A percentile compares a stretch with the other conserved stretches of the same genome.
These are phyloP conservation scores for Aureobasidium sp. DNA, from an alignment of 2,329 filamentous ascomycete species.

Conservation along the genomic window DNA sequence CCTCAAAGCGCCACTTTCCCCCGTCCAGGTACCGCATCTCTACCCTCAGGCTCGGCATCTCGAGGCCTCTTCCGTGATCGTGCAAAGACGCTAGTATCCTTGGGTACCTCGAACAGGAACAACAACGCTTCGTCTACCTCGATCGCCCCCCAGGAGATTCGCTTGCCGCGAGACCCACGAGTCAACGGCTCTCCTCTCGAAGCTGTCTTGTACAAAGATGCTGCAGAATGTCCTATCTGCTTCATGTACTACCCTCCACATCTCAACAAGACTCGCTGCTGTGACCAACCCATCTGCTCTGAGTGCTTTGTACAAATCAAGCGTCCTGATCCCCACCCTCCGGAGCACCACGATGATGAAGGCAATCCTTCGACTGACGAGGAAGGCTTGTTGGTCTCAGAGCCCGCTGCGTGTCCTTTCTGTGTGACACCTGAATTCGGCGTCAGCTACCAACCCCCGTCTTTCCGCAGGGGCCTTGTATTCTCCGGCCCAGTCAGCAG, in stretches of 20 bases:
- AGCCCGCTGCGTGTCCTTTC: conserved; percentile 87
- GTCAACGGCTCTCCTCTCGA: conserved; percentile 93
- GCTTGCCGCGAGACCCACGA: conserved; percentile 71
- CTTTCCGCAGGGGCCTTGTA: conserved; percentile 74
- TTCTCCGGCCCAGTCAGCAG: conserved; percentile 40
- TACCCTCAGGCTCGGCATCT: conserved; percentile 34
- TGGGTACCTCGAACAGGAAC: conserved; percentile 64
- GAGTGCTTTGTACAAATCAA: conserved; percentile 99
- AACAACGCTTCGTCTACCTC: conserved; percentile 51
- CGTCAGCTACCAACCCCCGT: conserved; percentile 84
- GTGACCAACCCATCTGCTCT: conserved; percentile 92
- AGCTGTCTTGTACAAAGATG: conserved; percentile 87
- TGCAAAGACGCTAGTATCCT: conserved; percentile 79
- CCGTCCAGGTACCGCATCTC: conserved; percentile 50
- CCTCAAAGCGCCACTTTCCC: conserved; percentile 50
- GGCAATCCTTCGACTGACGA: conserved; percentile 33
- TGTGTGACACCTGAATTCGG: conserved; percentile 93
- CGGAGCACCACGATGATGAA: conserved; percentile 56
- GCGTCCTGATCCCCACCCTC: conserved; percentile 79
- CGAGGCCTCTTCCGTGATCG: conserved; percentile 63
- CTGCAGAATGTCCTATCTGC: conserved; percentile 87
- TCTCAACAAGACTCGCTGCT: conserved; percentile 88
- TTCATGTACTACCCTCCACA: conserved; percentile 94
- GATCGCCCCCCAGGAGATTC: conserved; percentile 69
- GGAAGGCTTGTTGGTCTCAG: conserved; percentile 66